Evolutionary conservation across 2,329 filamentous ascomycete genomes (phyloP), one percentile per base, ranked within the genome.

Genomic region (Hansfordia pulvinata): DNA sequence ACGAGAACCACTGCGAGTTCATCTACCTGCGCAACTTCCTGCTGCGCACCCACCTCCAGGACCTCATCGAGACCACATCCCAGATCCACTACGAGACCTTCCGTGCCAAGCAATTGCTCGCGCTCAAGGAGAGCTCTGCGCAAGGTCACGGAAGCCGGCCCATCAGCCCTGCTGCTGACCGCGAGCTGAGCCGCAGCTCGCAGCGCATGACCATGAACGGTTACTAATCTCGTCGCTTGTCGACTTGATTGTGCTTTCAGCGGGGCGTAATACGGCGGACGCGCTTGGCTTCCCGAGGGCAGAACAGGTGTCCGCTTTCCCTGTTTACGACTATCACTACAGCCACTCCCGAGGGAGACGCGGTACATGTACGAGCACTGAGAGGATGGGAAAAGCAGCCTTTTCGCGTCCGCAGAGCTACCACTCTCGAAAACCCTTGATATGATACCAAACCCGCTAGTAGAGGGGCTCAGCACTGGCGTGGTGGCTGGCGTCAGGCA

Each of bases 61-160:
- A 98, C 50, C 74, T 98, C 41, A 94, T 98, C 57, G 90, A 98
- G 64, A 98, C 90, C 17, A 98, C 90, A 25, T 94, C 86, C 43
- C 90, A 98, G 67, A 98, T 94, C 59, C 90, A 98, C 70, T 98
- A 98, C 69, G 90, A 98, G 69, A 93, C 85, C 33, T 98, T 98
- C 86, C 86, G 90, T 59, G 86, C 90, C 47, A 98, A 98, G 76
- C 90, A 98, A 61, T 68, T 98, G 47, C 64, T 98, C 50, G 90
- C 90, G 31, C 71, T 98, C 53, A 98, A 96, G 75, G 90, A 98
- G 68, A 93, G 81, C 69, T 93, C 83, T 50, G 83, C 84, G 42
- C 81, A 84, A 39, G 80, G 76, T 39, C 63, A 75, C 43, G 73
- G 77, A 39, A 90, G 83, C 64, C 72, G 88, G 54, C 90, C 90